Conservation (phyloP, 805 yeast species). For the Komagataella populi region DNA sequence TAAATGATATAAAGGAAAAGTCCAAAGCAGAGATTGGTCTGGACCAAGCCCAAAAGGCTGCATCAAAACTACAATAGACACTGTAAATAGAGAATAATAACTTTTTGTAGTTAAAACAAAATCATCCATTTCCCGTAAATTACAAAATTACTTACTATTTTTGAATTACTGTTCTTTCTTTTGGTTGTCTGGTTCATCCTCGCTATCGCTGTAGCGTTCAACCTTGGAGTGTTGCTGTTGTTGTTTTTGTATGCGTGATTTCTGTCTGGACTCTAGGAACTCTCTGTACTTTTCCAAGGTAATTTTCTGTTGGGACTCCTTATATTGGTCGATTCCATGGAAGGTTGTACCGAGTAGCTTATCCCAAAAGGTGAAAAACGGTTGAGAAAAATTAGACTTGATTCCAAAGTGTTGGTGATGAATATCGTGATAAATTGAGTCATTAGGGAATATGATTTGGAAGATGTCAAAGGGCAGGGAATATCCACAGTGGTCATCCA, state of each 20-base stretch:
- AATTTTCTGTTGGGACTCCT: constrained; percentile 48
- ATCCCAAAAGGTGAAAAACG: constrained; percentile 95
- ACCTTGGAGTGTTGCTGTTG: not conserved
- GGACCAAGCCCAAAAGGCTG: not conserved
- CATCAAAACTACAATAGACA: not conserved
- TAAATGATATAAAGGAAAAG: constrained; percentile 40
- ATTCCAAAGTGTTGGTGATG: constrained; percentile 96
- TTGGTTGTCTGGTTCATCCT: constrained; percentile 3
- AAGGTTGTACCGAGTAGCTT: constrained; percentile 56
- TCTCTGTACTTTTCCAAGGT: constrained; percentile 54
- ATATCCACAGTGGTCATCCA: constrained; percentile 98
- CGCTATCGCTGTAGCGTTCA: constrained; percentile 1
- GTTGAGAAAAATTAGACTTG: constrained; percentile 87
- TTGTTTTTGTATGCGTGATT: constrained; percentile 3
- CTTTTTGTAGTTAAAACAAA: not conserved
- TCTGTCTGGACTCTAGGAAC: constrained; percentile 29
- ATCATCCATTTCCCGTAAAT: not conserved
- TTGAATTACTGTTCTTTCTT: not conserved
- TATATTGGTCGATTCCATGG: constrained; percentile 50
- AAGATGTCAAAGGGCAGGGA: constrained; percentile 83
- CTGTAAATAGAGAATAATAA: not conserved
- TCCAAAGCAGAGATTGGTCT: constrained; percentile 11
- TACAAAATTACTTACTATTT: not conserved
- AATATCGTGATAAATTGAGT: constrained; percentile 91
- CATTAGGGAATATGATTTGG: constrained; percentile 86